Evolutionary conservation across 208 protist genomes (phyloP).

Genomic region (Naegleria gruberi): DNA sequence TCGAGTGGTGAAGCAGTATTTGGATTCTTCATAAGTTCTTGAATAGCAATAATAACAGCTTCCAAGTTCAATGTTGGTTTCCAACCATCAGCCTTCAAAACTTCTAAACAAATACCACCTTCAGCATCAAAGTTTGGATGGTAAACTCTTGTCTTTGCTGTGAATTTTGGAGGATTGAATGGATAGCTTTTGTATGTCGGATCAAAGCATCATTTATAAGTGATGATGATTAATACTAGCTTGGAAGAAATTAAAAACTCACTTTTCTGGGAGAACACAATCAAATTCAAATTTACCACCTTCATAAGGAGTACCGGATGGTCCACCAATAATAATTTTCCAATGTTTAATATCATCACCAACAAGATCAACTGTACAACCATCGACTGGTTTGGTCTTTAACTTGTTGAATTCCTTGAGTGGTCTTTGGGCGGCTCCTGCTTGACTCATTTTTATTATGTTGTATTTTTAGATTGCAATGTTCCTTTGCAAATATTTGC

Average conservation of each 20-base stretch:
- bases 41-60: background rate
- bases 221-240: background rate
- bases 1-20: background rate
- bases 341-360: background rate
- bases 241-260: background rate
- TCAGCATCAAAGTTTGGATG: constrained; percentile 20
- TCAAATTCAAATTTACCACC: constrained; percentile 13
- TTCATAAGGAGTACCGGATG: constrained; percentile 9
- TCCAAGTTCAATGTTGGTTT: background rate
- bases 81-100: constrained; percentile 16
- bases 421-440: background rate
- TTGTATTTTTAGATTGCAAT: too few species aligned
- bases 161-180: constrained; percentile 15
- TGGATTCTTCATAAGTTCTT: constrained; percentile 5
- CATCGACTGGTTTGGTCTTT: background rate
- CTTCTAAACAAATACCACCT: background rate
- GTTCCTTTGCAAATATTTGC: too few species aligned
- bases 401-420: constrained; percentile 10
- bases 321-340: background rate
- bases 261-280: background rate
- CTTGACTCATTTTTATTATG: background rate
- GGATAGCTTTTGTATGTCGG: background rate
- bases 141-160: background rate
- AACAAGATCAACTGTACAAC: background rate
- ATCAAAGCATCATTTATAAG: background rate